These are phyloP conservation scores for Globisporangium apiculatum DNA, from an alignment of 352 stramenopile genomes.

Conservation along the genomic window DNA sequence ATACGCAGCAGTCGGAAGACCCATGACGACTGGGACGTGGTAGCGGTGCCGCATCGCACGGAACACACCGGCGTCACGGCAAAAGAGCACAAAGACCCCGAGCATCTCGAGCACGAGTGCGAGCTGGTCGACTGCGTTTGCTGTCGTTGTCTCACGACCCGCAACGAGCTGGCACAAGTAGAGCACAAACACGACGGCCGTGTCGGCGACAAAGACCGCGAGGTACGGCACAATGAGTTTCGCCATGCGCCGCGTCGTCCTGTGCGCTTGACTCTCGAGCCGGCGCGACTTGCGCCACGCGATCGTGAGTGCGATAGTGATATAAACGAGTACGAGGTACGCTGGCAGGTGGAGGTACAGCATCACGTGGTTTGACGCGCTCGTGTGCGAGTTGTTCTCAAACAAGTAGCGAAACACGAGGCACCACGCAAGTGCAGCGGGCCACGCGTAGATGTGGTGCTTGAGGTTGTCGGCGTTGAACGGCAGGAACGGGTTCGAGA, in stretches of 20 bases:
- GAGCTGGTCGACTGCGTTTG: conserved; percentile 65
- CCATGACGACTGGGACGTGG: conserved; percentile 14
- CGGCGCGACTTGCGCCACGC: conserved; percentile 63
- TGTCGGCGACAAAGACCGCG: conserved; percentile 50
- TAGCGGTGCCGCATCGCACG: conserved; percentile 18
- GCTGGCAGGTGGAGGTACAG: conserved; percentile 64
- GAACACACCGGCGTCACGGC: conserved; percentile 61
- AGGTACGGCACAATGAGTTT: conserved; percentile 81
- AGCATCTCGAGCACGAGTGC: conserved; percentile 66
- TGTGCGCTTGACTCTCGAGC: conserved; percentile 70
- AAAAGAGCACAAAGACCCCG: conserved; percentile 69
- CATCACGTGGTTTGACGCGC: conserved; percentile 35
- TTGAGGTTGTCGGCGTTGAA: conserved; percentile 85
- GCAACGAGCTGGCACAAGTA: conserved; percentile 38
- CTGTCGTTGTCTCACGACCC: conserved; percentile 27
- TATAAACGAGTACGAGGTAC: conserved; percentile 68
- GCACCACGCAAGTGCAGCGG: conserved; percentile 55
- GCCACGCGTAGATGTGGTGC: conserved; percentile 80
- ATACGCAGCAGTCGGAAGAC: conserved; percentile 12
- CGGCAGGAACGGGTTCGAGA: conserved; percentile 82
- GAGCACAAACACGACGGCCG: conserved; percentile 36
- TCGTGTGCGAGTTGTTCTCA: conserved; percentile 13
- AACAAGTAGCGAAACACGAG: conserved; percentile 64
- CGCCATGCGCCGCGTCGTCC: conserved; percentile 73
- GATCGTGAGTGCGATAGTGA: conserved; percentile 41